Percentiles rank a stretch among this genome's conserved stretches.
Conservation (phyloP, 2,329 filamentous ascomycete genomes). For the Aspergillus novofumigatus region DNA sequence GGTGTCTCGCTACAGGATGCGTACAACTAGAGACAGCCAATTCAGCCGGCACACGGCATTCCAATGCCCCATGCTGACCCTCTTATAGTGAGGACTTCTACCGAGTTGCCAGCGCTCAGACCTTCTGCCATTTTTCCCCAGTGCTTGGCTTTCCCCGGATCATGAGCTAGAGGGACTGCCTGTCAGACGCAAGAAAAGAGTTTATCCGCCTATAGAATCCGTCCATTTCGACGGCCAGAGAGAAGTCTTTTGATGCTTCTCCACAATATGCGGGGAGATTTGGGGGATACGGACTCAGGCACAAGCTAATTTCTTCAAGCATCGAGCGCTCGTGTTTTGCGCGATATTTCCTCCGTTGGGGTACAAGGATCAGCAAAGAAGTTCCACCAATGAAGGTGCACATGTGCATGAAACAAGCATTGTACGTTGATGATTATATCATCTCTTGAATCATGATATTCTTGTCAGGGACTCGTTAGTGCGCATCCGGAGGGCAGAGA, state of each 20-base stretch:
- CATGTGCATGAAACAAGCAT: neutral
- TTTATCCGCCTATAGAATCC: constrained; percentile 25
- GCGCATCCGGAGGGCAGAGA: too few species aligned
- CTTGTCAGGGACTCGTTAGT: too few species aligned
- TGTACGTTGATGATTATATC: neutral
- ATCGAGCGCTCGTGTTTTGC: neutral
- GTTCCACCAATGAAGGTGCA: neutral
- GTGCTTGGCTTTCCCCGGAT: neutral
- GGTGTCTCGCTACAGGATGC: too few species aligned
- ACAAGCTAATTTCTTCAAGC: constrained; percentile 2
- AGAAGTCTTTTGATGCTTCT: constrained; percentile 3
- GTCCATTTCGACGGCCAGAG: neutral
- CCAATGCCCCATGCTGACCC: neutral
- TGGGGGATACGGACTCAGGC: neutral
- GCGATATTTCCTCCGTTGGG: constrained; percentile 8
- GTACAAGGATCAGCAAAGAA: neutral
- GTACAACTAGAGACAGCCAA: neutral
- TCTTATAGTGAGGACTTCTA: neutral
- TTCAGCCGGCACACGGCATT: neutral
- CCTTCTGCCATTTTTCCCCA: neutral
- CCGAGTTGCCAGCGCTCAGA: neutral
- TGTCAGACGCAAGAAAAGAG: neutral
- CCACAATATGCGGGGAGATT: constrained; percentile 13
- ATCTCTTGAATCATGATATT: neutral
- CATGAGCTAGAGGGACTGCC: constrained; percentile 1